Evolutionary conservation across 139 green algal genomes (phyloP), one percentile per base, ranked within the genome.

Genomic region (Chlorella sp.): DNA sequence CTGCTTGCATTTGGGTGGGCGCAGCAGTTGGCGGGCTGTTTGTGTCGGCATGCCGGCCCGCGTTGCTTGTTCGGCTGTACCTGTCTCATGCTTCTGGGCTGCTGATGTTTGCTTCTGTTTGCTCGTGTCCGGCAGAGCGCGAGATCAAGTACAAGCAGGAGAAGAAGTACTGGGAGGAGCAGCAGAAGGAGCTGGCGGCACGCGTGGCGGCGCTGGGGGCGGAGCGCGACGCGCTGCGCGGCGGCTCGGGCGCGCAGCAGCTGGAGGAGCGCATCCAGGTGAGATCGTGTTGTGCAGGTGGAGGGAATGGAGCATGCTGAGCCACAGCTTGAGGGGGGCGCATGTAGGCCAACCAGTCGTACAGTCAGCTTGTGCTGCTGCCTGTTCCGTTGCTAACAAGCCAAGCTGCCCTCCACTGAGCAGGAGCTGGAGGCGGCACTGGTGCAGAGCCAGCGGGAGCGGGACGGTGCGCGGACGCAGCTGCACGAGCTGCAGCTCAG

Each of bases 131-230:
- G 38, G 43, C 79, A 81, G 91, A 94, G 68, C 87, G 91, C 24
- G 91, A 94, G 81, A 83, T 93, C 44, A 91, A 91, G 90, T 93
- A 94, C 78, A 90, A 91, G 80, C 82, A 80, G 43, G 91, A 94
- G n/a, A 89, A 89, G 75, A 80, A 86, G 54, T 78, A 65, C 24
- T 93, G 90, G 90, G 89, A 91, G 51, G 86, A 86, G 60, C 51
- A 74, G 68, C 48, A 65, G 28, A 82, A 76, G 56, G 73, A 67
- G 60, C n/a, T 73, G 51, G 65, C 81, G 67, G 51, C 46, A 46
- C 72, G 70, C 1, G 40, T 83, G 54, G 81, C 56, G 32, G 58
- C 34, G 28, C 60, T 80, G 54, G 64, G 28, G 11, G 40, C 34
- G 2, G 56, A 82, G 56, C 14, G 73, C 38, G 76, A 60, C 5